phyloP scores from a whole-genome alignment of 2,329 filamentous ascomycete species.

The Colletotrichum sp. region DNA sequence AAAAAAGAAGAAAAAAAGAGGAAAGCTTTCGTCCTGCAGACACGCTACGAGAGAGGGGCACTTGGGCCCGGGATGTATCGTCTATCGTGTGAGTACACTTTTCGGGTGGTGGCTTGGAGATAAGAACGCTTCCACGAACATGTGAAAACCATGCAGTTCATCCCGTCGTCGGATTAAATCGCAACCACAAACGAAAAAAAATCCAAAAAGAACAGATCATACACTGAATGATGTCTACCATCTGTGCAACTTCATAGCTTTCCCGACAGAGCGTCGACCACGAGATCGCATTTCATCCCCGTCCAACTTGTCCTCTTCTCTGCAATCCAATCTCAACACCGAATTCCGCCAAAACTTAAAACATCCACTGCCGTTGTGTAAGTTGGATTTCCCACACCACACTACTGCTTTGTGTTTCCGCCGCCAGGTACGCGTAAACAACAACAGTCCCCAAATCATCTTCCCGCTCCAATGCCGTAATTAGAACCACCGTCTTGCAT shows the following conservation, averaged over 20 bases:
- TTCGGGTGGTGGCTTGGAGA: background rate
- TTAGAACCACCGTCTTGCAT: background rate
- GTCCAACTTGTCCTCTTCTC: background rate
- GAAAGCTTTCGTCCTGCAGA: background rate
- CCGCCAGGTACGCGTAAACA: background rate
- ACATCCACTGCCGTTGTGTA: background rate
- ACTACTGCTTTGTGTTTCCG: background rate
- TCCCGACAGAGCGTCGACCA: background rate
- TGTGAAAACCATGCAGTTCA: slow-evolving; percentile 10
- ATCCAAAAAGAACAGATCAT: slow-evolving; percentile 3
- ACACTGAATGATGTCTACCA: background rate
- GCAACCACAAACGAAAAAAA: background rate
- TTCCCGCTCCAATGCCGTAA: background rate
- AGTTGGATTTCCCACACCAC: background rate
- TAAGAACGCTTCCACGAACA: background rate
- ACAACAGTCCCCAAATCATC: background rate
- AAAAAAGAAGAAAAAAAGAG: background rate
- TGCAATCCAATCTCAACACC: background rate
- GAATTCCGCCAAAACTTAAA: background rate
- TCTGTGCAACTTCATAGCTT: background rate
- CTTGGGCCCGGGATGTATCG: background rate
- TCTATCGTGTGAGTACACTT: background rate
- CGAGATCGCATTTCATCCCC: background rate
- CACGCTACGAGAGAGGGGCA: too few relatives aligned
- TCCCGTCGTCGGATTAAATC: background rate